Conservation (phyloP, 2,329 filamentous ascomycete genomes). For the Hirsutella minnesotensis region DNA sequence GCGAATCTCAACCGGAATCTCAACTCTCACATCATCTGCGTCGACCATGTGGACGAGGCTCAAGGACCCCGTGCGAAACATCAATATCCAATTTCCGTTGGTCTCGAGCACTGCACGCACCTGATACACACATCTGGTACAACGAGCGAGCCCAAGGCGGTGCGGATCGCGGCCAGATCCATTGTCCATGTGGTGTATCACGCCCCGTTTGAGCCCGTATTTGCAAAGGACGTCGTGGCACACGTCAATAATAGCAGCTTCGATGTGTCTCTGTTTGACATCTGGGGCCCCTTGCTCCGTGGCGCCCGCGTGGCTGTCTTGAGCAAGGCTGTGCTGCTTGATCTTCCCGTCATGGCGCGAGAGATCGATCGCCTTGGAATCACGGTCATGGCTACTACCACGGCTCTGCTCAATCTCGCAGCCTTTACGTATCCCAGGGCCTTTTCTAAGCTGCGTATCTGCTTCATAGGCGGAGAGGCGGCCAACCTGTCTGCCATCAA, state of each 20-base stretch:
- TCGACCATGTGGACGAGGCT: not conserved
- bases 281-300: not conserved
- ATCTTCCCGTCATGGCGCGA: not conserved
- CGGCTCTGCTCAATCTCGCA: not conserved
- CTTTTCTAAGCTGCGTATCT: not conserved
- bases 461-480: conserved; percentile 1
- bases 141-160: conserved; percentile 1
- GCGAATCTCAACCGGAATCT: not conserved
- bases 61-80: not conserved
- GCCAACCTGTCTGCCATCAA: not conserved
- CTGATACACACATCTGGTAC: conserved; percentile 1
- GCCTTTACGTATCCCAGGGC: not conserved
- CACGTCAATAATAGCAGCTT: conserved; percentile 2
- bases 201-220: not conserved
- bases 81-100: not conserved
- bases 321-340: not conserved
- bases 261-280: not conserved
- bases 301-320: not conserved
- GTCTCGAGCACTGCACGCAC: not conserved
- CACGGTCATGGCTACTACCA: not conserved
- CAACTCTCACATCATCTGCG: not conserved
- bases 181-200: not conserved
- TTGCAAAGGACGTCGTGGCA: not conserved
- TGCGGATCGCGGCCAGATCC: not conserved
- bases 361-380: not conserved